These are phyloP conservation scores for Cryptococcus wingfieldii DNA, from an alignment of 1,284 basidiomycete genomes.

Conservation along the genomic window DNA sequence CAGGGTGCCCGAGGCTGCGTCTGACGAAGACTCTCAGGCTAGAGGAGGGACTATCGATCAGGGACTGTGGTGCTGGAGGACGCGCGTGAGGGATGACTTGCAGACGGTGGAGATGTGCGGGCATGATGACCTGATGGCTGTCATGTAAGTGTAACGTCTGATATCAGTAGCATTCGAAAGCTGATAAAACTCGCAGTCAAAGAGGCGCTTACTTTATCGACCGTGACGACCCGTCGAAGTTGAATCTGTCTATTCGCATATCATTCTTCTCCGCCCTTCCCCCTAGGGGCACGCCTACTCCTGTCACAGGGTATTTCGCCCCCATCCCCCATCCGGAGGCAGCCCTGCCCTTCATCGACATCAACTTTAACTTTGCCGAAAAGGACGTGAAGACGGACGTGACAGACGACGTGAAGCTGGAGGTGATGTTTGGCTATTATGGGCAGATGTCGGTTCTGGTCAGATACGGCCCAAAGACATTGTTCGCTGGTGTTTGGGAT, in stretches of 20 bases:
- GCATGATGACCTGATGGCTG: too few relatives aligned
- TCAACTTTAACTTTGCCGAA: neutral
- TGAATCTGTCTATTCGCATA: neutral
- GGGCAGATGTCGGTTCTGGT: neutral
- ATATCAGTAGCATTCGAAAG: too few relatives aligned
- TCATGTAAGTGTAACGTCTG: too few relatives aligned
- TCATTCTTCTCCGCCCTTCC: neutral
- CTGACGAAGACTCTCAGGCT: neutral
- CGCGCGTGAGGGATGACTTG: too few relatives aligned
- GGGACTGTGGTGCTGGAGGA: too few relatives aligned
- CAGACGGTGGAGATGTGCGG: too few relatives aligned
- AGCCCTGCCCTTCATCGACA: conserved; percentile 1
- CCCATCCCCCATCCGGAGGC: conserved; percentile 2
- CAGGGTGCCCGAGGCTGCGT: neutral
- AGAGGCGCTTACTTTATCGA: too few relatives aligned
- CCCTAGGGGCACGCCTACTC: neutral
- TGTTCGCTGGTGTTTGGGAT: conserved; percentile 1
- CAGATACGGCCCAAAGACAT: neutral
- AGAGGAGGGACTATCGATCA: neutral
- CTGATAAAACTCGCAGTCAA: too few relatives aligned
- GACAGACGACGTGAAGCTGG: too few relatives aligned
- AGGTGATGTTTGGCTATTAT: too few relatives aligned
- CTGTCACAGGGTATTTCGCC: neutral
- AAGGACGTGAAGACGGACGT: too few relatives aligned
- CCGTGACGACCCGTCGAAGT: too few relatives aligned